Percentiles rank a stretch among this genome's conserved stretches.
phyloP scores from a whole-genome alignment of 164 flowering plant species.

The grape (Vitis vinifera) region ASM3070453v1 NC_081822.1:35923501-35924000 shows the following conservation, averaged over 20 bases:
- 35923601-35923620: too few species aligned
- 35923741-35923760: constrained; percentile 56
- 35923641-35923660: neutral
- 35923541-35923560: too few species aligned
- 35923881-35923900: constrained; percentile 87
- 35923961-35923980: too few species aligned
- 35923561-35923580: too few species aligned
- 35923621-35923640: too few species aligned
- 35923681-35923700: constrained; percentile 55
- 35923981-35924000: neutral
- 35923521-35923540: too few species aligned
- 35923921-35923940: constrained; percentile 72
- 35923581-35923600: too few species aligned
- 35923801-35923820: constrained; percentile 89
- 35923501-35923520: too few species aligned
- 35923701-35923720: constrained; percentile 86
- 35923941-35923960: constrained; percentile 53
- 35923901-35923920: constrained; percentile 78
- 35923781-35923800: constrained; percentile 69
- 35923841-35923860: constrained; percentile 95
- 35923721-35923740: constrained; percentile 94
- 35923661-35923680: constrained; percentile 69
- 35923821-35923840: constrained; percentile 80
- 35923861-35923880: constrained; percentile 96
- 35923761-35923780: constrained; percentile 45